A percentile compares a stretch with the other conserved stretches of the same genome.
phyloP scores from a whole-genome alignment of 495 filamentous ascomycete species.

The Mycothermus thermophilus region DNA sequence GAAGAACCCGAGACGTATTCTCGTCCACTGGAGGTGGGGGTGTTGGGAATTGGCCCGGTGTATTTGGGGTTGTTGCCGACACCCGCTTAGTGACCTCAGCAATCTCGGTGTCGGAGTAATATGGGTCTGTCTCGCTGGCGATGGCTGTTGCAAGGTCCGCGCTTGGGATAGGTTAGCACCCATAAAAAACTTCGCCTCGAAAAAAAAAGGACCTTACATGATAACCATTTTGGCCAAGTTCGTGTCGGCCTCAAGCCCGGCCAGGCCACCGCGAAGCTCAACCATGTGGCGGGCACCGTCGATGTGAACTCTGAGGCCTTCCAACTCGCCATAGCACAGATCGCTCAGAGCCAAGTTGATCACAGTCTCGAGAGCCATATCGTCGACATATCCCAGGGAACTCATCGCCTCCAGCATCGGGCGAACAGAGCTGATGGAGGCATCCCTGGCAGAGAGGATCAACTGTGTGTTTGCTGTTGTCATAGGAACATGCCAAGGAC shows the following conservation, averaged over 20 bases:
- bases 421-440: neutral
- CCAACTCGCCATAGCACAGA: constrained; percentile 5
- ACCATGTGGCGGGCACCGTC: constrained; percentile 2
- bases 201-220: constrained; percentile 7
- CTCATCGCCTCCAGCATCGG: neutral
- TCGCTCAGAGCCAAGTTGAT: constrained; percentile 4
- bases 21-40: too few species aligned
- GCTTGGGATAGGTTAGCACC: neutral
- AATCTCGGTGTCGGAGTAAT: neutral
- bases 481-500: too few species aligned
- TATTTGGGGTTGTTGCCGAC: too few species aligned
- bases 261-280: constrained; percentile 1
- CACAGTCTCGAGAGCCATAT: constrained; percentile 1
- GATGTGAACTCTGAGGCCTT: constrained; percentile 3
- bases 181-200: neutral
- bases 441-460: neutral
- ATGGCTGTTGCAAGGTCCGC: constrained; percentile 6
- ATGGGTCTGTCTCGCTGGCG: neutral
- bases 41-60: too few species aligned
- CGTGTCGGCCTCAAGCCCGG: neutral
- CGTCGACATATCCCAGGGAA: too few species aligned
- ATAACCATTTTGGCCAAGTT: constrained; percentile 5
- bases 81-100: neutral
- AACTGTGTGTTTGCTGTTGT: too few species aligned
- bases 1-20: too few species aligned